Conservation (phyloP, 208 protist species). For the Leishmania gerbilli region DNA sequence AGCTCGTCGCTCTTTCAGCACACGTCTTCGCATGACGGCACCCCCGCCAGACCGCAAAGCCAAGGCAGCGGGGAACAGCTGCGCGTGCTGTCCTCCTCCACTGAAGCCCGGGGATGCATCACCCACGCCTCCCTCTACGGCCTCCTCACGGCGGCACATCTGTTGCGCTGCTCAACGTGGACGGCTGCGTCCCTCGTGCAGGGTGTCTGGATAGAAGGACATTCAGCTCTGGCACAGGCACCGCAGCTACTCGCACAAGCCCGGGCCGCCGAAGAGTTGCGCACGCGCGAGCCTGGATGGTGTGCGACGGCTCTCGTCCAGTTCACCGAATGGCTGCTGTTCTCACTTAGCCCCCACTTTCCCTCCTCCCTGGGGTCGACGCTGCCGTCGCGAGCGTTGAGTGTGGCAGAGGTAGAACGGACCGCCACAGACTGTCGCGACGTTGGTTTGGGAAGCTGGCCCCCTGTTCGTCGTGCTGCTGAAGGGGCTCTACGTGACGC, state of each 20-base stretch:
- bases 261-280: slow-evolving; percentile 13
- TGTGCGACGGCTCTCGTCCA: slow-evolving; percentile 33
- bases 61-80: neutral
- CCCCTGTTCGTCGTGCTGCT: neutral
- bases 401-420: neutral
- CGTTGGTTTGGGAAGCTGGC: neutral
- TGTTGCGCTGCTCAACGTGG: slow-evolving; percentile 42
- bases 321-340: no score
- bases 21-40: neutral
- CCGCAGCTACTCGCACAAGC: slow-evolving; percentile 1
- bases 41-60: neutral
- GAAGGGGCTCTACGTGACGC: neutral
- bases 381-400: slow-evolving; percentile 10
- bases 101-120: slow-evolving; percentile 23
- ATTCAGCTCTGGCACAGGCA: neutral
- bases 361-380: neutral
- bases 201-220: neutral
- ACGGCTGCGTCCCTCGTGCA: slow-evolving; percentile 14
- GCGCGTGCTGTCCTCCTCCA: slow-evolving; percentile 5
- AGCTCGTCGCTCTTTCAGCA: neutral
- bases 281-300: slow-evolving; percentile 31
- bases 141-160: slow-evolving; percentile 37
- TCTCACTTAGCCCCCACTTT: neutral
- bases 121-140: slow-evolving; percentile 15
- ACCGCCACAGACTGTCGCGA: neutral